phyloP scores from a whole-genome alignment of 495 filamentous ascomycete genomes.

The Tuber aestivum region DNA sequence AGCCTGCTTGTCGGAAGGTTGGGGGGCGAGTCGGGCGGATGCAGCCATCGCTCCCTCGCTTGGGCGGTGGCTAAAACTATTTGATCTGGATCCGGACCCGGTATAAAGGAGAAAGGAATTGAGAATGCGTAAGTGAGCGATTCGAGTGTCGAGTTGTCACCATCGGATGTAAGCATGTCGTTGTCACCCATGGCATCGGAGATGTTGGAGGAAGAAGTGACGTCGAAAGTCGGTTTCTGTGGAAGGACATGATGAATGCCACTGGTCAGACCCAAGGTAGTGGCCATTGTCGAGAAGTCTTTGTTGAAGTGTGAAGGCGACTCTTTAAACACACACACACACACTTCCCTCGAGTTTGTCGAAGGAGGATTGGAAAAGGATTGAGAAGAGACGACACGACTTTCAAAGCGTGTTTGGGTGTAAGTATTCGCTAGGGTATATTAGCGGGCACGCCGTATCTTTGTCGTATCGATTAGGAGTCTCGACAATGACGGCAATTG shows the following conservation, averaged over 20 bases:
- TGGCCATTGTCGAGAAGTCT: background rate
- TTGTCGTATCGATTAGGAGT: background rate
- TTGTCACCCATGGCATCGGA: constrained; percentile 1
- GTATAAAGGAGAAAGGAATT: constrained; percentile 84
- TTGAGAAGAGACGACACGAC: background rate
- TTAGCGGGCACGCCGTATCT: background rate
- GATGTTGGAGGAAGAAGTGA: constrained; percentile 13
- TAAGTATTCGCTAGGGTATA: background rate
- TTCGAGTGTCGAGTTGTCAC: constrained; percentile 25
- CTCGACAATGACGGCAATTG: background rate
- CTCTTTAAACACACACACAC: background rate
- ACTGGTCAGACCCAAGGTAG: background rate
- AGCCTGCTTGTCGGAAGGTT: constrained; percentile 68
- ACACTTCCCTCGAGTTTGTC: background rate
- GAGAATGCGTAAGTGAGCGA: constrained; percentile 71
- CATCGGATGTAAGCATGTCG: background rate
- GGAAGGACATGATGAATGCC: constrained; percentile 42
- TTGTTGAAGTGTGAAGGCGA: background rate
- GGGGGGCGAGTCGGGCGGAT: constrained; percentile 76
- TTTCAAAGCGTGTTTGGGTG: constrained; percentile 4
- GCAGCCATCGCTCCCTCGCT: constrained; percentile 82
- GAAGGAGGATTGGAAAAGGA: background rate
- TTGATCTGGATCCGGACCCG: constrained; percentile 84
- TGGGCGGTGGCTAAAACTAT: constrained; percentile 80
- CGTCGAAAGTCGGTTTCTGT: constrained; percentile 41